Evolutionary conservation across 140 eudicot species (phyloP).

Genomic region (Stevia rebaudiana): DNA sequence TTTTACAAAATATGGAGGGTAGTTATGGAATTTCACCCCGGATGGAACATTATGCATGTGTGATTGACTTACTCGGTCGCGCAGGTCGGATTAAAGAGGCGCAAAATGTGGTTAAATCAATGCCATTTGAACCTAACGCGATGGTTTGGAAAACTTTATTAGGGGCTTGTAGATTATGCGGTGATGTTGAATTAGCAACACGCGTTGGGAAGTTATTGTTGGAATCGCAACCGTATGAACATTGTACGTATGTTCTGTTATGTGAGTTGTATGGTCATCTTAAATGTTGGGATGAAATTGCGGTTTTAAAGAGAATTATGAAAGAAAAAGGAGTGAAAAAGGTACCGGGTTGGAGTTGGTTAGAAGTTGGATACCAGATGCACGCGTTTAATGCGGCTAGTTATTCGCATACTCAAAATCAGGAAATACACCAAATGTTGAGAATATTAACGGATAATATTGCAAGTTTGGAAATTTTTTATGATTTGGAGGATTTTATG

Average conservation of each 20-base stretch:
- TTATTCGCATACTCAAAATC: constrained; percentile 48
- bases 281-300: constrained; percentile 69
- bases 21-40: constrained; percentile 54
- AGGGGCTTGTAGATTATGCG: constrained; percentile 84
- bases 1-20: constrained; percentile 60
- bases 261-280: constrained; percentile 78
- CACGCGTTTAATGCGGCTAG: constrained; percentile 77
- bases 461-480: constrained; percentile 16
- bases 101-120: constrained; percentile 38
- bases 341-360: constrained; percentile 99
- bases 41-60: constrained; percentile 98
- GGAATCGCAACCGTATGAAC: constrained; percentile 69
- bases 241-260: constrained; percentile 77
- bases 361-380: constrained; percentile 54
- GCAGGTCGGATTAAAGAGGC: constrained; percentile 76
- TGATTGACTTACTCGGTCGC: constrained; percentile 72
- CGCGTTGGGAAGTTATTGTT: constrained; percentile 51
- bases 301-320: constrained; percentile 62
- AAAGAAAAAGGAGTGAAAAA: constrained; percentile 79
- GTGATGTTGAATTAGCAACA: constrained; percentile 68
- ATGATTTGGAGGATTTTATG: neutral
- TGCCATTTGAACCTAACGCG: constrained; percentile 88
- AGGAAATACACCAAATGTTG: constrained; percentile 44
- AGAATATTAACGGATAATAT: constrained; percentile 33
- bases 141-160: constrained; percentile 87